Percentiles rank a stretch among this genome's conserved stretches.
Conservation (phyloP, 2,329 filamentous ascomycete genomes). For the Talaromyces sp. region DNA sequence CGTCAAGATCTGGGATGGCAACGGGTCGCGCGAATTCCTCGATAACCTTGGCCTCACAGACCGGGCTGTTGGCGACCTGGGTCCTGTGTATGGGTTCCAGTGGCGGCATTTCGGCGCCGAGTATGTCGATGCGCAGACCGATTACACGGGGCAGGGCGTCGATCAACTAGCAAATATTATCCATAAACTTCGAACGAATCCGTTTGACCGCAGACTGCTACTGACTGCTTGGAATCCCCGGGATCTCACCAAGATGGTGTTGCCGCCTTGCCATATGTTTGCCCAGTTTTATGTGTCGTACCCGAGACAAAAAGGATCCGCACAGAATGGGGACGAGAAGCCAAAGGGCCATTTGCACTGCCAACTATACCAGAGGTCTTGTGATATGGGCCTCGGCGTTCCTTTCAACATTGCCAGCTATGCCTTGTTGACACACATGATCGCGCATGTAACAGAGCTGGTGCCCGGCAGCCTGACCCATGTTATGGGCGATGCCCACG, state of each 20-base stretch:
- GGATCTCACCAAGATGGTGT: constrained; percentile 79
- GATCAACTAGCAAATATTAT: constrained; percentile 93
- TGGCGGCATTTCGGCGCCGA: constrained; percentile 97
- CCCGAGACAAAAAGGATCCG: constrained; percentile 34
- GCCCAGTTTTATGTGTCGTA: constrained; percentile 91
- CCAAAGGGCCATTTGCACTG: constrained; percentile 71
- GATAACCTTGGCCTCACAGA: constrained; percentile 77
- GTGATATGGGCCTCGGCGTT: constrained; percentile 95
- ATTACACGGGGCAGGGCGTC: constrained; percentile 84
- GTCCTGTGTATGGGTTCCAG: constrained; percentile 96
- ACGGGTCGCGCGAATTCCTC: constrained; percentile 84
- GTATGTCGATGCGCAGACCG: constrained; percentile 70
- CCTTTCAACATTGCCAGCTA: constrained; percentile 98
- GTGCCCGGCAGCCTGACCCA: constrained; percentile 84
- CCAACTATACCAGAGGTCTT: constrained; percentile 86
- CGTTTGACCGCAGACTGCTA: constrained; percentile 86
- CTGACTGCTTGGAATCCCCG: constrained; percentile 90
- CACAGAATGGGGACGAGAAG: constrained; percentile 28
- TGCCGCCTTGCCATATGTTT: constrained; percentile 96
- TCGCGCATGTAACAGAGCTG: constrained; percentile 80
- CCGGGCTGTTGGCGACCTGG: constrained; percentile 81
- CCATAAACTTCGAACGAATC: constrained; percentile 73
- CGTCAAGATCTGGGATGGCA: constrained; percentile 98
- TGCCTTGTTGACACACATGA: constrained; percentile 89
- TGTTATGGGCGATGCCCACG: constrained; percentile 97